Evolutionary conservation across 176 grass and related monocot genomes (phyloP).

Genomic region (Luzula sylvatica): DNA sequence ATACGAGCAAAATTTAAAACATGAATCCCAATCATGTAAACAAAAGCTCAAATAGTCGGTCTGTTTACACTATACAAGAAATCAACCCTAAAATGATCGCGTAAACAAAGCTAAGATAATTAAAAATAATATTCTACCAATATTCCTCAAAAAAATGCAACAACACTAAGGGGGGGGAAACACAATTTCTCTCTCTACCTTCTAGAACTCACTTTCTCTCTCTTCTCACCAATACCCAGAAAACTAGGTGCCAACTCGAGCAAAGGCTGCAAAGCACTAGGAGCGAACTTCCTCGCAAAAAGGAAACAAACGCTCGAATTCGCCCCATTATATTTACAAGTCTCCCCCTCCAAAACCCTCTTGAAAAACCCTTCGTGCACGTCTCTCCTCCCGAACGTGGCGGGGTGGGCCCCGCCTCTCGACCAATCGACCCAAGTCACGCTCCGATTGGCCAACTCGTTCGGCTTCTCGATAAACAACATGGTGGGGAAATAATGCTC

Average conservation of each 20-base stretch:
- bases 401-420: slow-evolving; percentile 86
- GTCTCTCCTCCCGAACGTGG: slow-evolving; percentile 73
- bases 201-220: not conserved
- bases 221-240: slow-evolving; percentile 39
- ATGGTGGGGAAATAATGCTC: slow-evolving; percentile 96
- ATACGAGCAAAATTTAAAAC: not conserved
- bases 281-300: slow-evolving; percentile 88
- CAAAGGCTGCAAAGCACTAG: slow-evolving; percentile 61
- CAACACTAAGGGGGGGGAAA: too few relatives aligned
- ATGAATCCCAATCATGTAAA: not conserved
- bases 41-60: slow-evolving; percentile 9
- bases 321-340: slow-evolving; percentile 58
- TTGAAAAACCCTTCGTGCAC: slow-evolving; percentile 61
- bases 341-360: slow-evolving; percentile 36
- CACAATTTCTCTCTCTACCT: too few relatives aligned
- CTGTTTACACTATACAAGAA: slow-evolving; percentile 21
- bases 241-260: slow-evolving; percentile 47
- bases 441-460: slow-evolving; percentile 70
- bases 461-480: slow-evolving; percentile 67
- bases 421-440: slow-evolving; percentile 93
- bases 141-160: not conserved
- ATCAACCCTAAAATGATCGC: not conserved
- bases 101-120: not conserved
- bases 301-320: slow-evolving; percentile 56
- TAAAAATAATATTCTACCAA: too few relatives aligned